A percentile compares a stretch with the other conserved stretches of the same genome.
Conservation (phyloP, 129 eudicot species). For the Centrapalus pauciflorus region DNA sequence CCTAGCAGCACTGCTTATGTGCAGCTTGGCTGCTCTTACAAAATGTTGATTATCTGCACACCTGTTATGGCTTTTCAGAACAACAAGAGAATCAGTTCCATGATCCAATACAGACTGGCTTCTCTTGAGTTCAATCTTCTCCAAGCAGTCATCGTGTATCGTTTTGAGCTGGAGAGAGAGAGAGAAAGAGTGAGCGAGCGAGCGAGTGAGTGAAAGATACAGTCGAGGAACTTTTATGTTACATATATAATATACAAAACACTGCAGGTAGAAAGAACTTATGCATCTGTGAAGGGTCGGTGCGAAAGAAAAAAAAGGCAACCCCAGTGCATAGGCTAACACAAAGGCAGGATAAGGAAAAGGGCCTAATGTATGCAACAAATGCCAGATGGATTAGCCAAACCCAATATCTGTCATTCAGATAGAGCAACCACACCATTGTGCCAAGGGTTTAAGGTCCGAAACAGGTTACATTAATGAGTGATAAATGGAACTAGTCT, state of each 20-base stretch:
- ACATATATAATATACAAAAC: background rate
- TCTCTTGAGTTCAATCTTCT: slow-evolving; percentile 20
- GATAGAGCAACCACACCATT: background rate
- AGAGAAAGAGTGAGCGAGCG: no score
- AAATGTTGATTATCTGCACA: slow-evolving; percentile 17
- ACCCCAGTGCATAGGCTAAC: background rate
- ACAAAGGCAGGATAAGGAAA: background rate
- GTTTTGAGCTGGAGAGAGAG: slow-evolving; percentile 25
- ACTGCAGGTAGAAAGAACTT: background rate
- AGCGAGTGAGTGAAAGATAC: no score
- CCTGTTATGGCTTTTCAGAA: slow-evolving; percentile 16
- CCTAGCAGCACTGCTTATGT: background rate
- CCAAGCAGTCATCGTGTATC: slow-evolving; percentile 22
- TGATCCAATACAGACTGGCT: background rate
- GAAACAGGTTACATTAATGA: background rate
- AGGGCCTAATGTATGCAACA: background rate
- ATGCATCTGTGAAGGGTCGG: background rate
- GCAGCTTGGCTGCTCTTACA: background rate
- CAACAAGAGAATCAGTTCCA: slow-evolving; percentile 9
- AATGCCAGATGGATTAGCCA: background rate
- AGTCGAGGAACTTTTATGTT: no score
- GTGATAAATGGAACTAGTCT: background rate
- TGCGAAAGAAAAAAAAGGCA: background rate
- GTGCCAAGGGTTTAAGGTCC: background rate
- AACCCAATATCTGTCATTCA: background rate